Evolutionary conservation across 306 rosid species (phyloP), one percentile per base, ranked within the genome.

Genomic region (Senna tora): DNA sequence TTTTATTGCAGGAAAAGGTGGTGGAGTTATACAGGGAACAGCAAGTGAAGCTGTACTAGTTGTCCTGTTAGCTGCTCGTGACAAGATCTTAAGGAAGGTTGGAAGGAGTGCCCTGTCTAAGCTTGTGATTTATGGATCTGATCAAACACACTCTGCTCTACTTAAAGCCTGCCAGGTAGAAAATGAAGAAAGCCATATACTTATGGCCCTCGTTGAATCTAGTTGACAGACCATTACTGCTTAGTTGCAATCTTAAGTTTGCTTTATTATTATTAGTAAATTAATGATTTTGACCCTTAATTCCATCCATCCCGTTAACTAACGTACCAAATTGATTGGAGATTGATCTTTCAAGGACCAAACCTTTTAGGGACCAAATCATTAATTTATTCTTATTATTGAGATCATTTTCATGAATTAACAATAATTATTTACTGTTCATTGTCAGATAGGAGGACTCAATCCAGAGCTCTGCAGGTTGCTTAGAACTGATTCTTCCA

Each of bases 21-120:
- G 96, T 73, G 97, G 98, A 80, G 97, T 93, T 28, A 93, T 93
- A 63, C 98, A 91, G 79, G 98, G 98, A 51, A 89, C 98, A 50
- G 97, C 98, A 21, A 93, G 98, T 85, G 98, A 93, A 80, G 97
- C 98, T 72, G 82, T 83, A 62, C 84, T 93, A n/a, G 97, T 93
- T 79, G 98, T 91, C 53, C 60, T 93, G 70, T 43, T 93, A 82
- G 96, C 98, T 14, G 97, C 96, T n/a, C 98, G 96, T 53, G 97
- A 89, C 77, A 88, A 75, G 78, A 69, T 84, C 72, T 74, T 89
- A 70, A 77, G 84, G 64, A 83, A 36, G 41, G 74, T 75, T 30
- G 96, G 98, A 63, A 84, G 85, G 80, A 72, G 14, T 51, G 65
- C 85, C 64, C 89, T 91, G 55, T 83, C 82, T 61, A 93, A 80